Percentiles rank a stretch among this genome's conserved stretches.
phyloP scores from a whole-genome alignment of 192 early-diverging fungal genomes.

The Rhizophagus clarus region DNA sequence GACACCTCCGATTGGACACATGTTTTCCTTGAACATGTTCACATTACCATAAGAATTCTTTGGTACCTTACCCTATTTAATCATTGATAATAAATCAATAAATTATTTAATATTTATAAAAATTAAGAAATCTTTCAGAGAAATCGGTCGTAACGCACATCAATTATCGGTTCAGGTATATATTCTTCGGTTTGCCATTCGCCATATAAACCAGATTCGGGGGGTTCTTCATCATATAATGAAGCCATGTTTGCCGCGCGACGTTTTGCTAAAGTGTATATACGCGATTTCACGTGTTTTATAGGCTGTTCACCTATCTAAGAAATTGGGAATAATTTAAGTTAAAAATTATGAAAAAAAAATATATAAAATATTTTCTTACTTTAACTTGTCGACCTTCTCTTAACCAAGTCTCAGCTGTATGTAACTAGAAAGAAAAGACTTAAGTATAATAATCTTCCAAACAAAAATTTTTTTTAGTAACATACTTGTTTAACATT shows the following conservation, averaged over 20 bases:
- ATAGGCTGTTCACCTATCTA: conserved; percentile 40
- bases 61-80: conserved; percentile 72
- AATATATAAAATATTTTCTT: neutral
- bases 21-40: conserved; percentile 79
- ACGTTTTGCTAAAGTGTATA: conserved; percentile 47
- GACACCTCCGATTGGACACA: conserved; percentile 81
- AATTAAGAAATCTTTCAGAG: neutral
- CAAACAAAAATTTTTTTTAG: neutral
- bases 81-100: neutral
- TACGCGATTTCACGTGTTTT: conserved; percentile 48
- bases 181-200: conserved; percentile 87
- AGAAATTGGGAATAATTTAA: neutral
- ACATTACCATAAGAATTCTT: conserved; percentile 82
- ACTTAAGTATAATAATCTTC: no score
- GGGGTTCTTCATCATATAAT: conserved; percentile 32
- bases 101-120: conserved; percentile 24
- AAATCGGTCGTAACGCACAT: conserved; percentile 44
- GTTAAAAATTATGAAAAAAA: conserved; percentile 3
- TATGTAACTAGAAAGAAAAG: conserved; percentile 31
- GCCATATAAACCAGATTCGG: conserved; percentile 65
- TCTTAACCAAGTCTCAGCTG: conserved; percentile 65
- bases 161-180: conserved; percentile 58
- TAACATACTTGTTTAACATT: conserved; percentile 56
- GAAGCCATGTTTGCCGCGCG: conserved; percentile 40
- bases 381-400: conserved; percentile 57